These are phyloP conservation scores for Wickerhamiella nectarea DNA, from an alignment of 805 yeast genomes.

Conservation along the genomic window DNA sequence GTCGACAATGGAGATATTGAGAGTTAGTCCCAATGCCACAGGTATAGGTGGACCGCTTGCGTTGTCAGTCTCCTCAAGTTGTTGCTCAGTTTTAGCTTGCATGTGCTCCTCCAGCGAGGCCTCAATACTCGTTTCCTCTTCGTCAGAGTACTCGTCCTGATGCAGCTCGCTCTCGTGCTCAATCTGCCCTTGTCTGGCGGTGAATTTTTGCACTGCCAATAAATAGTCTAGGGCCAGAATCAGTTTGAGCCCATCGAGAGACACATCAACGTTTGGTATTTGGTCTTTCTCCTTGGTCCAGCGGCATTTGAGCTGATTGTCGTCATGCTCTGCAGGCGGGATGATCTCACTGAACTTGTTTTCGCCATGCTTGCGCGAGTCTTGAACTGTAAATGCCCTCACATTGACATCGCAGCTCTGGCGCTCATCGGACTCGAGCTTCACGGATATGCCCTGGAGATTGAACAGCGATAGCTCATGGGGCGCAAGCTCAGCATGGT, in stretches of 20 bases:
- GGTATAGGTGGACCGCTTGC: too few species aligned
- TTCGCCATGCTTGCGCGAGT: conserved; percentile 45
- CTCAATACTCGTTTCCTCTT: too few species aligned
- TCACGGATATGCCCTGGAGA: conserved; percentile 42
- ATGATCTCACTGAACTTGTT: conserved; percentile 71
- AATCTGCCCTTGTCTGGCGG: conserved; percentile 38
- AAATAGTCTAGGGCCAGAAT: conserved; percentile 78
- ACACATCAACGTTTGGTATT: conserved; percentile 14
- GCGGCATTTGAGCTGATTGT: conserved; percentile 56
- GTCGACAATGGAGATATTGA: conserved; percentile 52
- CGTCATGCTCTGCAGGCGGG: conserved; percentile 49
- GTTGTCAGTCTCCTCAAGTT: too few species aligned
- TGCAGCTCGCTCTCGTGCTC: too few species aligned
- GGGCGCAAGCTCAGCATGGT: conserved; percentile 14
- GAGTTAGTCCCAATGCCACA: conserved; percentile 12
- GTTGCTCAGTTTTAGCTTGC: too few species aligned
- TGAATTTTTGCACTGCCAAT: conserved; percentile 56
- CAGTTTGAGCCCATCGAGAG: conserved; percentile 67
- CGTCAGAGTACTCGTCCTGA: too few species aligned
- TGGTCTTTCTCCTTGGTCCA: conserved; percentile 19
- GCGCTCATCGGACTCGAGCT: conserved; percentile 38
- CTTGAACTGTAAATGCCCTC: conserved; percentile 64
- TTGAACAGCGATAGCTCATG: conserved; percentile 41
- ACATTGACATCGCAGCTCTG: conserved; percentile 49
- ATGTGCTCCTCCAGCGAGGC: too few species aligned